phyloP scores from a whole-genome alignment of 495 filamentous ascomycete species.

The Trichodelitschia bisporula region DNA sequence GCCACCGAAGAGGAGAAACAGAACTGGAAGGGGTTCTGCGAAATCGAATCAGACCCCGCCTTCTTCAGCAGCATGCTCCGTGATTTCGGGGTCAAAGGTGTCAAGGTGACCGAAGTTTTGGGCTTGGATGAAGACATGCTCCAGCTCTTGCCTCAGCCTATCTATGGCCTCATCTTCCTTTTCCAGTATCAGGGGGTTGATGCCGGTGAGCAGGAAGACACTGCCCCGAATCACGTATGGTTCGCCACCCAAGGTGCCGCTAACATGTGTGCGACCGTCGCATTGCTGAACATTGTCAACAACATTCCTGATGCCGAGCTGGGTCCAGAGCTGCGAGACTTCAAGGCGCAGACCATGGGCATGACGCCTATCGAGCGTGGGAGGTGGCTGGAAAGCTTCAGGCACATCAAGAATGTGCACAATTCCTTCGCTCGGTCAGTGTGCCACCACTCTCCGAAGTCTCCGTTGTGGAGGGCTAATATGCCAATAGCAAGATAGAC shows the following conservation, averaged over 20 bases:
- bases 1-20: conserved; percentile 20
- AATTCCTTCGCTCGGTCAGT: conserved; percentile 65
- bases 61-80: conserved; percentile 68
- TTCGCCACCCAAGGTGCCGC: conserved; percentile 77
- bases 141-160: conserved; percentile 43
- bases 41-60: conserved; percentile 75
- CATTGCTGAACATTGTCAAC: conserved; percentile 76
- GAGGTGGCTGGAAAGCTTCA: conserved; percentile 43
- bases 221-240: conserved; percentile 52
- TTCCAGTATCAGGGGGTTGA: conserved; percentile 45
- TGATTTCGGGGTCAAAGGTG: conserved; percentile 47
- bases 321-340: conserved; percentile 36
- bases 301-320: conserved; percentile 42
- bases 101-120: conserved; percentile 59
- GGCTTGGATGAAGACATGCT: conserved; percentile 45
- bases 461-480: neutral
- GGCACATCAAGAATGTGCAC: conserved; percentile 56
- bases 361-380: conserved; percentile 53
- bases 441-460: neutral
- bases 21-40: conserved; percentile 56
- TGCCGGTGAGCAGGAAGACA: conserved; percentile 26
- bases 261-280: conserved; percentile 74
- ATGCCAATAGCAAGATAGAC: conserved; percentile 20
- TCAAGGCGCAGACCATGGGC: conserved; percentile 42
- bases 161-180: conserved; percentile 66